Base-by-base conservation (phyloP, 805 yeast species). In the Tetrapisispora fleetii region DNA sequence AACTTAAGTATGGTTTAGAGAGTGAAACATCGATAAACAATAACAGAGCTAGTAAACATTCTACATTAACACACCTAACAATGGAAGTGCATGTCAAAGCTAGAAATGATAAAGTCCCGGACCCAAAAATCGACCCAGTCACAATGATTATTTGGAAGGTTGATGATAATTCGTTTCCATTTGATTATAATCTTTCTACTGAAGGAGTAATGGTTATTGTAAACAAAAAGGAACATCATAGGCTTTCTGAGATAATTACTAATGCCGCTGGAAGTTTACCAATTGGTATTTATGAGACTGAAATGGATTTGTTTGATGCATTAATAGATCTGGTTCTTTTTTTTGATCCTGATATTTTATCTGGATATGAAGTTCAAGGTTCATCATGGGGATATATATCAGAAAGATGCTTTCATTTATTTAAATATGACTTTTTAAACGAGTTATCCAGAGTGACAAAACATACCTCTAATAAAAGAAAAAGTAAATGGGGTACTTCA, bases 301-400 rank as follows among this genome's bases (percentile, higher is more conserved):
- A 91, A 57, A 50, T 63, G 1, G 79, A 74, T 7, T 70, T 86
- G 78, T 60, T 89, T 1, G 67, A 72, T 9, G 73, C 73, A 6
- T 67, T 91, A 9, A 66, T 80, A 0, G 71, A 74, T 1, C 53
- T 83, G 16, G 80, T 86, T 0, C 74, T 79, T 18, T 55, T 69
- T 2, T 72, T 79, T 46, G 98, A 93, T 59, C 97, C 98, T 0
- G 99, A 93, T 62, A 78, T 93, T 30, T 59, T 93, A 6, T 74
- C 86, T 0, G 98, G 97, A 0, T 93, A 76, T 62, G 99, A 93
- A 58, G 74, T 87, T 6, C 85, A 87, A 53, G 68, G 81, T 0
- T 57, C 76, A 0, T 86, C 97, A 0, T 91, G 98, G 98, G 98
- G 99, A 0, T 93, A 85, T 58, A 47, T 90, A 0, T 72, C 85